A percentile compares a stretch with the other conserved stretches of the same genome.
Evolutionary conservation across 2,329 filamentous ascomycete genomes (phyloP).

Genomic region (Aureobasidium sp.): DNA sequence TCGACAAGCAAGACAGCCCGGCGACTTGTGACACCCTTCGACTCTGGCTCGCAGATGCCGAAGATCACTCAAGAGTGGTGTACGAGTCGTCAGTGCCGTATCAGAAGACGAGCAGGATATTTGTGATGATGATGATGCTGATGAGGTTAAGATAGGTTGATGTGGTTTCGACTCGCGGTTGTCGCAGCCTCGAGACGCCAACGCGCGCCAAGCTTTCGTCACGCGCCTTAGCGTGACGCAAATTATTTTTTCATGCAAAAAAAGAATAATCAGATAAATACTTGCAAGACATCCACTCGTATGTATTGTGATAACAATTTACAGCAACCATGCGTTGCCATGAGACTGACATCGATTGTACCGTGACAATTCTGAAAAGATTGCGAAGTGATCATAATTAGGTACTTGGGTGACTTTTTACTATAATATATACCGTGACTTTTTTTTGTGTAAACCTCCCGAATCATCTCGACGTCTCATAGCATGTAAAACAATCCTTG

Average conservation of each 20-base stretch:
- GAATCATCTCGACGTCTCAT: background rate
- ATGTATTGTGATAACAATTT: too few relatives aligned
- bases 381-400: background rate
- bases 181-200: background rate
- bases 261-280: background rate
- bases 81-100: background rate
- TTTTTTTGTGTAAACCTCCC: background rate
- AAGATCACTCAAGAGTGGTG: constrained; percentile 8
- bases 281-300: too few relatives aligned
- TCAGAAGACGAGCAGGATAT: background rate
- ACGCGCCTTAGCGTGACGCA: background rate
- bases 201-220: constrained; percentile 1
- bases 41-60: background rate
- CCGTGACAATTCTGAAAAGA: background rate
- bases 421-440: constrained; percentile 8
- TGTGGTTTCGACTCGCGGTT: background rate
- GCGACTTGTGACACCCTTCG: constrained; percentile 2
- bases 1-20: background rate
- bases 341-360: too few relatives aligned
- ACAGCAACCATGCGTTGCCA: too few relatives aligned
- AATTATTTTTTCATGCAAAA: background rate
- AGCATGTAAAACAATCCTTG: constrained; percentile 1
- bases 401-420: constrained; percentile 5
- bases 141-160: background rate
- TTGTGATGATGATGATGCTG: background rate